phyloP scores from a whole-genome alignment of 2,329 filamentous ascomycete genomes.

The Chaetomiaceae sp. region DNA sequence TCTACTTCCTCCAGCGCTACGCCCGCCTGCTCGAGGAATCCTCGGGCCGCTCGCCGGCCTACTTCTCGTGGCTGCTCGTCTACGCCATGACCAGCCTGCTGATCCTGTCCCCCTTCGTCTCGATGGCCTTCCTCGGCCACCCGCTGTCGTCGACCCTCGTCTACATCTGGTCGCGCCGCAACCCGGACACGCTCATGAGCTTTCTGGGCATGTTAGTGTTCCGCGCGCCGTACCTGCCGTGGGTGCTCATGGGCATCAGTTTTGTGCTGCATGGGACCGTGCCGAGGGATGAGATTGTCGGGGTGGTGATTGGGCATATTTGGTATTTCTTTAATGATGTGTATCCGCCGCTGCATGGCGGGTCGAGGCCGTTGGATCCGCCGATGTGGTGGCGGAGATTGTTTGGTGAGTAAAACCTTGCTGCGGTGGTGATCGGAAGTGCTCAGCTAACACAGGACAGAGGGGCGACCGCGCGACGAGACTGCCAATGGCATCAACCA shows the following conservation, averaged over 20 bases:
- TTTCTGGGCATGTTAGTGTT: slow-evolving; percentile 88
- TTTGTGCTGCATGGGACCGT: slow-evolving; percentile 84
- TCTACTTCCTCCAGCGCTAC: slow-evolving; percentile 97
- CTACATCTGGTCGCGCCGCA: slow-evolving; percentile 95
- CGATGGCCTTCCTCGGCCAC: slow-evolving; percentile 90
- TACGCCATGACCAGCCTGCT: slow-evolving; percentile 80
- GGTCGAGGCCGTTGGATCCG: slow-evolving; percentile 80
- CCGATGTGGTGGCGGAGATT: slow-evolving; percentile 85
- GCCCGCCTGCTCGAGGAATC: slow-evolving; percentile 92
- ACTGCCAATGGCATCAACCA: slow-evolving; percentile 54
- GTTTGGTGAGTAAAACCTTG: slow-evolving; percentile 48
- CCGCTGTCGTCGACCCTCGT: slow-evolving; percentile 89
- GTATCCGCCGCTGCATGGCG: slow-evolving; percentile 84
- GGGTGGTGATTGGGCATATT: slow-evolving; percentile 88
- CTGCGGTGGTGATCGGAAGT: neutral
- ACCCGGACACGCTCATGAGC: slow-evolving; percentile 85
- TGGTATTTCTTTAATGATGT: slow-evolving; percentile 99
- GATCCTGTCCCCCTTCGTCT: slow-evolving; percentile 77
- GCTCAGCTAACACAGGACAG: slow-evolving; percentile 9
- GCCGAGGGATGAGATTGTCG: slow-evolving; percentile 94
- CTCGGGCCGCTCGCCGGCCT: slow-evolving; percentile 82
- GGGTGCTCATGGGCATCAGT: slow-evolving; percentile 92
- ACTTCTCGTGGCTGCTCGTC: slow-evolving; percentile 90
- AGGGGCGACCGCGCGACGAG: slow-evolving; percentile 46
- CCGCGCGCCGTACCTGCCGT: slow-evolving; percentile 89